Evolutionary conservation across 371 early-diverging fungal genomes (phyloP).

Genomic region (Mucor circinelloides): DNA sequence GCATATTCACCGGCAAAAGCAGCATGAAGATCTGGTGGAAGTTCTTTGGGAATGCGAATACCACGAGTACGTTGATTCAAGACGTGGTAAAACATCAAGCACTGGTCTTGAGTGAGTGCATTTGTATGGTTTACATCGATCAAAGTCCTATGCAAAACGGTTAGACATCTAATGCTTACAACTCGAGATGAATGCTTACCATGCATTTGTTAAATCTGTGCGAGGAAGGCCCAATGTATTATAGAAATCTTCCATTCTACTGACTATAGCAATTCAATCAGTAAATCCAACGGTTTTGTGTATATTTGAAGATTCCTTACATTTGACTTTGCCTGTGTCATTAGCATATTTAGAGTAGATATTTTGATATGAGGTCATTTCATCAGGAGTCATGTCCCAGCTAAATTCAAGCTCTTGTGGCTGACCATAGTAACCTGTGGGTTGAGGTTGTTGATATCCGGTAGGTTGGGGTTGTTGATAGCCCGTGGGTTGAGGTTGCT

Average conservation of each 20-base stretch:
- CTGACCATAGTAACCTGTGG: constrained; percentile 34
- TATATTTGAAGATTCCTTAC: constrained; percentile 29
- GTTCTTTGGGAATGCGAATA: constrained; percentile 40
- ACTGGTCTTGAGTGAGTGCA: constrained; percentile 66
- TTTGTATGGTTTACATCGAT: constrained; percentile 68
- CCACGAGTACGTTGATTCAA: constrained; percentile 61
- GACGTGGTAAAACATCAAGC: constrained; percentile 63
- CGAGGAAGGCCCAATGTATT: constrained; percentile 59
- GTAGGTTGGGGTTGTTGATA: constrained; percentile 24
- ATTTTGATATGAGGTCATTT: constrained; percentile 69
- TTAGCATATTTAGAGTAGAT: constrained; percentile 63
- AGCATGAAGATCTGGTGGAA: constrained; percentile 53
- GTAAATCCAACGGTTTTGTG: neutral
- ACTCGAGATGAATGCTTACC: constrained; percentile 31
- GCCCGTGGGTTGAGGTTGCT: constrained; percentile 26
- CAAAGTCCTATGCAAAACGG: constrained; percentile 40
- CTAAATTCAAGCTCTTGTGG: constrained; percentile 54
- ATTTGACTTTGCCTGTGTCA: constrained; percentile 66
- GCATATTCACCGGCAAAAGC: constrained; percentile 60
- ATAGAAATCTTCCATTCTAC: constrained; percentile 65
- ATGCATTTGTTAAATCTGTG: constrained; percentile 62
- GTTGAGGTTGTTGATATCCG: constrained; percentile 34
- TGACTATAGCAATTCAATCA: constrained; percentile 38
- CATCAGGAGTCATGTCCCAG: constrained; percentile 77
- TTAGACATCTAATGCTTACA: neutral